phyloP scores from a whole-genome alignment of 257 asterid genomes.

The Solanum medicagineum region DNA sequence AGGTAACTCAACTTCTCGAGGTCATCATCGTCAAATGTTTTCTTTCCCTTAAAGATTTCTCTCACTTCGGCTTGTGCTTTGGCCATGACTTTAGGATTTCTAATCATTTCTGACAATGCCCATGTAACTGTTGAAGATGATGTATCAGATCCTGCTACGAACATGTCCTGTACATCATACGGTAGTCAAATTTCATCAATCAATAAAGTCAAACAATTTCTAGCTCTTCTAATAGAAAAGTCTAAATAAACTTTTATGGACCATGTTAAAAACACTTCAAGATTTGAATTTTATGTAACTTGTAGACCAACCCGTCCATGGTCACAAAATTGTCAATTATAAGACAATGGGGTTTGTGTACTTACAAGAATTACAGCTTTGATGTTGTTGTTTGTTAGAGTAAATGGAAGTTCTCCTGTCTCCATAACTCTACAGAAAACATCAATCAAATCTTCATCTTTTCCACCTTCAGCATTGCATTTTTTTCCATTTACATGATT shows the following conservation, averaged over 20 bases:
- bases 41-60: neutral
- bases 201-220: neutral
- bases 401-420: neutral
- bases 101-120: neutral
- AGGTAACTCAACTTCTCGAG: neutral
- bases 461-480: neutral
- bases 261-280: neutral
- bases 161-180: neutral
- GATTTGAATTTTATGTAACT: neutral
- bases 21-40: neutral
- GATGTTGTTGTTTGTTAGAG: neutral
- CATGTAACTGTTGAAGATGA: neutral
- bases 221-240: neutral
- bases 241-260: neutral
- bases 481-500: neutral
- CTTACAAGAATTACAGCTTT: neutral
- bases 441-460: neutral
- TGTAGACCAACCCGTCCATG: neutral
- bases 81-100: neutral
- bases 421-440: neutral
- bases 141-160: conserved; percentile 1
- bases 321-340: neutral
- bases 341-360: neutral
- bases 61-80: neutral
- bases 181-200: neutral